phyloP scores from a whole-genome alignment of 2,329 filamentous ascomycete genomes.

The Aspergillus caelatus region DNA sequence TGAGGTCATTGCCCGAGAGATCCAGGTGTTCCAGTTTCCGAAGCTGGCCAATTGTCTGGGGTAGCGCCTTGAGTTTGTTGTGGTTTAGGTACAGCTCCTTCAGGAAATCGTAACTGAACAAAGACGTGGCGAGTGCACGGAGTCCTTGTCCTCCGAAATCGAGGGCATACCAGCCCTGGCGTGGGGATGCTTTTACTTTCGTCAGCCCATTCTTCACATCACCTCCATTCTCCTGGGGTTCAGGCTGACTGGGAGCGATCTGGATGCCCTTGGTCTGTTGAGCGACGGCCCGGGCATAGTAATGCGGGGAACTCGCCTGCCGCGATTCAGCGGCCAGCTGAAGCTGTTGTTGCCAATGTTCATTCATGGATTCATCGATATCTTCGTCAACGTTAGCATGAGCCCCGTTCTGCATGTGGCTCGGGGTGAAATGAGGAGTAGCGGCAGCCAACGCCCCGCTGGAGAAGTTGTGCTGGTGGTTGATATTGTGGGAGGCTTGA shows the following conservation, averaged over 20 bases:
- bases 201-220: conserved; percentile 68
- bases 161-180: conserved; percentile 88
- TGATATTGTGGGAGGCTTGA: conserved; percentile 46
- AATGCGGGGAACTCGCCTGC: conserved; percentile 68
- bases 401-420: conserved; percentile 63
- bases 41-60: conserved; percentile 77
- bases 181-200: conserved; percentile 56
- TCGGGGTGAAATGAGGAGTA: conserved; percentile 61
- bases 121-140: conserved; percentile 73
- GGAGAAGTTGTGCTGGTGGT: conserved; percentile 55
- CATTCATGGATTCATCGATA: conserved; percentile 60
- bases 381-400: conserved; percentile 59
- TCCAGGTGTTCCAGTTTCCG: conserved; percentile 82
- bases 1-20: conserved; percentile 83
- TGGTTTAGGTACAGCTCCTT: conserved; percentile 91
- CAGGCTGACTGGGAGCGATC: conserved; percentile 51
- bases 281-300: conserved; percentile 62
- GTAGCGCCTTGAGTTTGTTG: conserved; percentile 83
- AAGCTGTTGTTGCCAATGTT: conserved; percentile 88
- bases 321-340: conserved; percentile 75
- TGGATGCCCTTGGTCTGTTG: conserved; percentile 51
- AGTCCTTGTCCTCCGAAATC: conserved; percentile 97
- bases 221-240: conserved; percentile 51
- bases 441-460: conserved; percentile 49
- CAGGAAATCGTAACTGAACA: conserved; percentile 88